A percentile compares a stretch with the other conserved stretches of the same genome.
These are phyloP conservation scores for Cercophora sp. DNA, from an alignment of 495 filamentous ascomycete species.

Conservation along the genomic window DNA sequence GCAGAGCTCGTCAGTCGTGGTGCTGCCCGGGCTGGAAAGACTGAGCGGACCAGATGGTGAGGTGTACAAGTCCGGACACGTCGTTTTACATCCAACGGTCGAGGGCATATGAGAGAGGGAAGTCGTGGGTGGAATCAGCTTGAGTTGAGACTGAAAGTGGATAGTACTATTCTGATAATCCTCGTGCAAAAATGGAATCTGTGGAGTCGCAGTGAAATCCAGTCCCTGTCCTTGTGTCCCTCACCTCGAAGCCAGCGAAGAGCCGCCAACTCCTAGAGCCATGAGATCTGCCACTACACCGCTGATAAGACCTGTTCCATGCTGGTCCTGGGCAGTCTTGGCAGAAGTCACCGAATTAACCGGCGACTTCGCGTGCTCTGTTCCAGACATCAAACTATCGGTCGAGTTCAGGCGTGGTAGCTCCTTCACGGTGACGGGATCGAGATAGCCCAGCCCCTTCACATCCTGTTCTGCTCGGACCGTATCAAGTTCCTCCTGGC, in stretches of 20 bases:
- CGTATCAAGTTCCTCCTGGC: neutral
- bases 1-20: neutral
- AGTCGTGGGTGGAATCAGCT: too few species aligned
- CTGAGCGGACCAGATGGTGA: neutral
- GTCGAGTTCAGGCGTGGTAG: too few species aligned
- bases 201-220: too few species aligned
- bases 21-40: conserved; percentile 10
- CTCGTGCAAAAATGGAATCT: too few species aligned
- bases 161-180: too few species aligned
- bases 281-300: neutral
- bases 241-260: too few species aligned
- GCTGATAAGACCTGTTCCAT: neutral
- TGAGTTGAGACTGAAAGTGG: too few species aligned
- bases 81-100: neutral
- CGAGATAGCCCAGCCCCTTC: neutral
- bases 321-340: neutral
- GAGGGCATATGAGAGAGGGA: neutral
- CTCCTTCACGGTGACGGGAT: neutral
- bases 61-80: neutral
- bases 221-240: too few species aligned
- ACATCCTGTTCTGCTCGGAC: neutral
- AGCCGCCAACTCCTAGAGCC: neutral
- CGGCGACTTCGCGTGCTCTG: neutral
- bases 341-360: neutral
- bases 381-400: too few species aligned